These are phyloP conservation scores for Eimeria necatrix DNA, from an alignment of 169 alveolate genomes.

Conservation along the genomic window DNA sequence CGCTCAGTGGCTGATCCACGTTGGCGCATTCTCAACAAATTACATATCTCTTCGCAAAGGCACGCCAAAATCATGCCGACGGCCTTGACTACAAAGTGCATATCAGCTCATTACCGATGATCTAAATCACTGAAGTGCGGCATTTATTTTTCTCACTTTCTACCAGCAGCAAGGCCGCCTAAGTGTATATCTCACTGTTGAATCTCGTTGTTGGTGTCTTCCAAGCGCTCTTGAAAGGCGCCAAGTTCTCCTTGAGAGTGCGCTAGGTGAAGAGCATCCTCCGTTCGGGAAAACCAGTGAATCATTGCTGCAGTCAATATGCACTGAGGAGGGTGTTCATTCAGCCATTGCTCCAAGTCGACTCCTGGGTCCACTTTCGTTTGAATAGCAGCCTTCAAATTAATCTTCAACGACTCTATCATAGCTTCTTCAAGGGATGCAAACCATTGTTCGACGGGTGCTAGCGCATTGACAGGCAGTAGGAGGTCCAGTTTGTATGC, in stretches of 20 bases:
- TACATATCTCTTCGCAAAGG: too few species aligned
- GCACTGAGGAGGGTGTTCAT: conserved; percentile 76
- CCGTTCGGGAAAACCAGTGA: conserved; percentile 48
- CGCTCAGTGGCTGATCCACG: too few species aligned
- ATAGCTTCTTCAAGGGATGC: conserved; percentile 52
- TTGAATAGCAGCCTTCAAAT: conserved; percentile 42
- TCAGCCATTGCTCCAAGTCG: conserved; percentile 13
- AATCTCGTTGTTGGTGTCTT: conserved; percentile 54
- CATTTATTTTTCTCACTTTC: background rate
- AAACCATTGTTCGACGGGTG: conserved; percentile 72
- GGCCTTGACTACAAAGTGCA: background rate
- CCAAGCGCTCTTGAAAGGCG: conserved; percentile 20
- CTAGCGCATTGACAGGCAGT: conserved; percentile 40
- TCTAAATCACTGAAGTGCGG: background rate
- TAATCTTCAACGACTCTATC: conserved; percentile 24
- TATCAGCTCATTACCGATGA: background rate
- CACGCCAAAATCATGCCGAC: too few species aligned
- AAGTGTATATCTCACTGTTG: conserved; percentile 7
- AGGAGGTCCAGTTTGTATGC: conserved; percentile 43
- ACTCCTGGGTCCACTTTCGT: conserved; percentile 9
- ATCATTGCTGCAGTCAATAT: conserved; percentile 58
- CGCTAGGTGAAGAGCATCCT: conserved; percentile 37
- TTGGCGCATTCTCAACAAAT: too few species aligned
- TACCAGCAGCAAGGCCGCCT: background rate
- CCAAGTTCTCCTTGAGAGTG: background rate